These are phyloP conservation scores for Thozetella sp. DNA, from an alignment of 495 filamentous ascomycete species.

Conservation along the genomic window DNA sequence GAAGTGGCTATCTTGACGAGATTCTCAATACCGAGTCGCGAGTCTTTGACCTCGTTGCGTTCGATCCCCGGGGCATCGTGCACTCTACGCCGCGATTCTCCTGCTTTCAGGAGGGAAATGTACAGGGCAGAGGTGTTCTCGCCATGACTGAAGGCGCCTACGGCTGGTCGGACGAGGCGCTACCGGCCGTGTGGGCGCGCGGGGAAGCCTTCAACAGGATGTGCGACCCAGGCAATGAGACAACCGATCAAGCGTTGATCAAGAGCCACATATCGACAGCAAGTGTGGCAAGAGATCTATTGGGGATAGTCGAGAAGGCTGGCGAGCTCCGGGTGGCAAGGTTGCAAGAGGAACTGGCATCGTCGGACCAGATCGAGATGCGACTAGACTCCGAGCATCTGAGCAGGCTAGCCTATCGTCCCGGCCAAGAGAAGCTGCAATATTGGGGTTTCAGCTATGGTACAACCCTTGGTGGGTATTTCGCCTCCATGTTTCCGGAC, in stretches of 20 bases:
- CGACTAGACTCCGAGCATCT: not conserved
- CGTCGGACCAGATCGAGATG: not conserved
- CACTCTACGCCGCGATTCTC: conserved; percentile 32
- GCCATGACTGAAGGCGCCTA: conserved; percentile 8
- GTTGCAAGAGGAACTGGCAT: not conserved
- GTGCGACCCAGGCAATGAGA: conserved; percentile 9
- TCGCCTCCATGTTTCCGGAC: conserved; percentile 36
- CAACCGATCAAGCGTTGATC: not conserved
- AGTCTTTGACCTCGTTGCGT: conserved; percentile 29
- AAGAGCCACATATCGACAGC: conserved; percentile 15
- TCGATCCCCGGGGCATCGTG: conserved; percentile 43
- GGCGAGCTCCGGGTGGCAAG: conserved; percentile 15
- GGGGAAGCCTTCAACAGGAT: not conserved
- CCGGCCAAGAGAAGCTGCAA: conserved; percentile 23
- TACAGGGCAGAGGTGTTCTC: not conserved
- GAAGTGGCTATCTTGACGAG: not conserved
- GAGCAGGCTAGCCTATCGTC: not conserved
- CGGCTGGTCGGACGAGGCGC: conserved; percentile 9
- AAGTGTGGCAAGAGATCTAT: conserved; percentile 31
- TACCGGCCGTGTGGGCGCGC: conserved; percentile 13
- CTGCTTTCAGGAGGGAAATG: conserved; percentile 29
- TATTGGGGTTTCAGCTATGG: conserved; percentile 66
- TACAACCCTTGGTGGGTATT: conserved; percentile 52
- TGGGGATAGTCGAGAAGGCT: conserved; percentile 32
- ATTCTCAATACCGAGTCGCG: not conserved